phyloP scores from a whole-genome alignment of 805 yeast species.

The Scheffersomyces coipomensis region DNA sequence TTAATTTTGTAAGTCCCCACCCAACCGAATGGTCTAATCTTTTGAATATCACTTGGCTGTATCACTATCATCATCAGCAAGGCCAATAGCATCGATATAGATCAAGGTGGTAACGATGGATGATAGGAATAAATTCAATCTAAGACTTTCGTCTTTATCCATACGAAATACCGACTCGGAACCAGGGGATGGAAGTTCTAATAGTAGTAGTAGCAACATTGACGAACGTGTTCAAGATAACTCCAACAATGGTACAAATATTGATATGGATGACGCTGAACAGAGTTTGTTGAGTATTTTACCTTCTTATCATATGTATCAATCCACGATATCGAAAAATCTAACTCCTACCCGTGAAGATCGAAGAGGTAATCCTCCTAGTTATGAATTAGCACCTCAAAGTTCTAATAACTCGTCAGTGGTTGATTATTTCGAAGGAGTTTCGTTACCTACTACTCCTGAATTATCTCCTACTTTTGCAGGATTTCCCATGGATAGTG shows the following conservation, averaged over 20 bases:
- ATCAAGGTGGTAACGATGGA: too few species aligned
- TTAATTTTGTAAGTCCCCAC: too few species aligned
- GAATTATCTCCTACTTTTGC: constrained; percentile 3
- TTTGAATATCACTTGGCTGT: too few species aligned
- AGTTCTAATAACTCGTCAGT: constrained; percentile 8
- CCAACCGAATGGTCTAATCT: too few species aligned
- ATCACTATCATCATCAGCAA: too few species aligned
- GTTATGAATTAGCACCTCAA: constrained; percentile 28
- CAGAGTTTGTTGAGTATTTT: constrained; percentile 35
- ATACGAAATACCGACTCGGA: constrained; percentile 2
- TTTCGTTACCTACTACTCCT: constrained; percentile 13
- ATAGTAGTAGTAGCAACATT: background rate
- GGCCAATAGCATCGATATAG: too few species aligned
- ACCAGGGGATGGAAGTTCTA: background rate
- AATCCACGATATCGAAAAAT: constrained; percentile 34
- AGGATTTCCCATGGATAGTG: constrained; percentile 4
- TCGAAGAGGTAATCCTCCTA: constrained; percentile 29
- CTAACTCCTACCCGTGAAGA: constrained; percentile 30
- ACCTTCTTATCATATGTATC: constrained; percentile 42
- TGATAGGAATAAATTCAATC: constrained; percentile 16
- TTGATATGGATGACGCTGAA: too few species aligned
- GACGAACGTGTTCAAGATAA: constrained; percentile 1
- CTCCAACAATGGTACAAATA: too few species aligned
- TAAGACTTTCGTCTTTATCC: constrained; percentile 16
- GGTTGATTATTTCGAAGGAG: constrained; percentile 17